Percentiles rank a stretch among this genome's conserved stretches.
phyloP scores from a whole-genome alignment of 805 yeast species.

The Lipomyces sp. region DNA sequence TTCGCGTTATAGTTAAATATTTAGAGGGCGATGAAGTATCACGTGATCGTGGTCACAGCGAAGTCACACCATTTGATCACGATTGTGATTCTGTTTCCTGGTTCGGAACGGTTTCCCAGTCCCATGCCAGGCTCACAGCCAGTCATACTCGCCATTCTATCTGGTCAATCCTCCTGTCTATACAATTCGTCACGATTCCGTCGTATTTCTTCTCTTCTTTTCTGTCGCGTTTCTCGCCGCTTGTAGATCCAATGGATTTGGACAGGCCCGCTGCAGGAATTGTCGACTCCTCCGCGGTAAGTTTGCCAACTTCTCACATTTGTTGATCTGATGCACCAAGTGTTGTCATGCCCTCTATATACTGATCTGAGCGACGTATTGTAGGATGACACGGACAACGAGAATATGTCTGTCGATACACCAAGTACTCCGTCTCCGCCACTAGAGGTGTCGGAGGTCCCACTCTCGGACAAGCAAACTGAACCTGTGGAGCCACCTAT shows the following conservation, averaged over 20 bases:
- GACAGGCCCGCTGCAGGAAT: constrained; percentile 17
- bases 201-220: constrained; percentile 25
- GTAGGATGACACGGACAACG: constrained; percentile 32
- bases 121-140: background rate
- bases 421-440: constrained; percentile 19
- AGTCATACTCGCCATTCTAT: background rate
- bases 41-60: background rate
- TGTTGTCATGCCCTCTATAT: background rate
- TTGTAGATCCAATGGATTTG: constrained; percentile 27
- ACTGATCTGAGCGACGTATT: background rate
- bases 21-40: background rate
- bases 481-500: constrained; percentile 11
- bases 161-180: background rate
- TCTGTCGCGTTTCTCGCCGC: constrained; percentile 22
- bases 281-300: constrained; percentile 24
- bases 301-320: background rate
- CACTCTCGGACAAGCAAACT: constrained; percentile 1
- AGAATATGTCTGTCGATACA: constrained; percentile 31
- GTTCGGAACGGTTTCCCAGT: background rate
- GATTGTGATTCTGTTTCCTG: background rate
- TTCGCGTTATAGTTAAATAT: background rate
- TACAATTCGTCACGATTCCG: constrained; percentile 26
- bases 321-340: background rate
- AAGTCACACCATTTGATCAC: background rate
- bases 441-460: constrained; percentile 1